A percentile compares a stretch with the other conserved stretches of the same genome.
phyloP scores from a whole-genome alignment of 306 rosid genomes.

The Cucumis melo region DNA sequence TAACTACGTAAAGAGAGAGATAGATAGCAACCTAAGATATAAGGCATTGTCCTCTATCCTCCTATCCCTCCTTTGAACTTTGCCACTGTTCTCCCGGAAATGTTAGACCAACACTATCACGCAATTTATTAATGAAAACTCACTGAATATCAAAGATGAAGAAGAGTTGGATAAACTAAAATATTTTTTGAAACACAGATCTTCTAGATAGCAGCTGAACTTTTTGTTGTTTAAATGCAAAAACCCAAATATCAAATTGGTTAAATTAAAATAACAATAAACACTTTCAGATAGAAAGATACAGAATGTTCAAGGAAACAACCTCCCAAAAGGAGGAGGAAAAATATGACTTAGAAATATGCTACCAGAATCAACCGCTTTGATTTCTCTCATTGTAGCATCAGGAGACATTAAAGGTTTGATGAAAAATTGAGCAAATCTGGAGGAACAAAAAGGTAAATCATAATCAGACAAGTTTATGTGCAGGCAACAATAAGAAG shows the following conservation, averaged over 20 bases:
- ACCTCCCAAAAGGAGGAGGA: neutral
- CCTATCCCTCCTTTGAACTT: neutral
- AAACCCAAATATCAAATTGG: neutral
- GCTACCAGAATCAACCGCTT: slow-evolving; percentile 97
- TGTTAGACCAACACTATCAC: too few relatives aligned
- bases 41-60: neutral
- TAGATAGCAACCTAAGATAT: neutral
- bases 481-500: neutral
- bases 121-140: too few relatives aligned
- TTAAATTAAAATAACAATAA: too few relatives aligned
- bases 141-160: too few relatives aligned
- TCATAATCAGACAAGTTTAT: neutral
- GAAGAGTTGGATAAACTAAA: too few relatives aligned
- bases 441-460: slow-evolving; percentile 12
- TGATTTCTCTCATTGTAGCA: slow-evolving; percentile 92
- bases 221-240: neutral
- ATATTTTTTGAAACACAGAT: too few relatives aligned
- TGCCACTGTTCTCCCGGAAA: neutral
- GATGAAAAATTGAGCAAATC: slow-evolving; percentile 90
- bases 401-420: slow-evolving; percentile 91
- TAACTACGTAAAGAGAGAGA: neutral
- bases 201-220: too few relatives aligned
- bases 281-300: neutral
- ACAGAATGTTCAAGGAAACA: neutral
- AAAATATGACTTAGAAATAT: slow-evolving; percentile 1